phyloP scores from a whole-genome alignment of 768 basidiomycete genomes.

The Collybiopsis luxurians region DNA sequence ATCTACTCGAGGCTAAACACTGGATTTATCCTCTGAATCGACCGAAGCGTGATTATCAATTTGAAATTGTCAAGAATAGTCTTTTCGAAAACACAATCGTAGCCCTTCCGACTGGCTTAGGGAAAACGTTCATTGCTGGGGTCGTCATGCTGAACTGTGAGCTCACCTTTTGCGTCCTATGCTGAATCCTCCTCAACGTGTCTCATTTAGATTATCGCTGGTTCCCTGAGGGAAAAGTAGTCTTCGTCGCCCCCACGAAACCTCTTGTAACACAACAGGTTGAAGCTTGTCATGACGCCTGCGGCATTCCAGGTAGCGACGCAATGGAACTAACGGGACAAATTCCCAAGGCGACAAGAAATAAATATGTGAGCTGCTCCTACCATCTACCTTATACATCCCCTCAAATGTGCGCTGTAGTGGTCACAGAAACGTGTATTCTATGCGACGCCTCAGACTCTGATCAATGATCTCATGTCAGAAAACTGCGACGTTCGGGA shows the following conservation, averaged over 20 bases:
- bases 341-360: constrained; percentile 50
- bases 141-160: constrained; percentile 94
- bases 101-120: constrained; percentile 91
- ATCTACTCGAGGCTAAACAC: constrained; percentile 74
- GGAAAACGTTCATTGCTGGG: constrained; percentile 98
- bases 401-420: constrained; percentile 32
- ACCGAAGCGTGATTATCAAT: constrained; percentile 90
- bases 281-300: constrained; percentile 87
- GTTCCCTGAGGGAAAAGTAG: constrained; percentile 89
- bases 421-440: constrained; percentile 85
- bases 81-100: constrained; percentile 94
- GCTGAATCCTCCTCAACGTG: neutral
- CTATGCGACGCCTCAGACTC: constrained; percentile 95
- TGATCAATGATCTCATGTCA: constrained; percentile 78
- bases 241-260: constrained; percentile 96
- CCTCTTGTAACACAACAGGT: constrained; percentile 96
- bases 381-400: constrained; percentile 11
- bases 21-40: constrained; percentile 93
- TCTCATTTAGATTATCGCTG: constrained; percentile 75
- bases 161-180: constrained; percentile 4
- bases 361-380: constrained; percentile 50
- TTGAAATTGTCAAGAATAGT: constrained; percentile 82
- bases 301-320: constrained; percentile 88
- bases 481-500: constrained; percentile 75
- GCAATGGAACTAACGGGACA: constrained; percentile 87